phyloP scores from a whole-genome alignment of 805 yeast species.

The Metschnikowia gelsemii region DNA sequence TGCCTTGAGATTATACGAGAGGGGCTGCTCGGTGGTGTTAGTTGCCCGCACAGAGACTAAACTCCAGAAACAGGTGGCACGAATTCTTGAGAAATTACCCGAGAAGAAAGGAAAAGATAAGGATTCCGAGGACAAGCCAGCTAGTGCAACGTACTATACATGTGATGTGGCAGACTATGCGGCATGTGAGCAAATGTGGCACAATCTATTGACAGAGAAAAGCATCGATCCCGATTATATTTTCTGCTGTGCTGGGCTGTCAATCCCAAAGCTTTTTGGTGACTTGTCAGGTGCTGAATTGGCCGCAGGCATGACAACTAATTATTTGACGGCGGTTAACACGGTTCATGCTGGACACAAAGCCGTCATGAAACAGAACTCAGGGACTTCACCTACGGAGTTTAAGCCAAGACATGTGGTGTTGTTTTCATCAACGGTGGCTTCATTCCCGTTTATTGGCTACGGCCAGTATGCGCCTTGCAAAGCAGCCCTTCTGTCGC shows the following conservation, averaged over 20 bases:
- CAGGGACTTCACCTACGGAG: conserved; percentile 9
- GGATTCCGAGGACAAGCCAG: not conserved
- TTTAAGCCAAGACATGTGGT: conserved; percentile 55
- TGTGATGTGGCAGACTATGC: conserved; percentile 67
- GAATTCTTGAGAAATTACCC: conserved; percentile 29
- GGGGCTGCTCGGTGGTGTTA: conserved; percentile 64
- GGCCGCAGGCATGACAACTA: conserved; percentile 58
- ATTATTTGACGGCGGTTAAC: conserved; percentile 72
- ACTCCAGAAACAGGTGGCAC: conserved; percentile 48
- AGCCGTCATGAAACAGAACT: conserved; percentile 28
- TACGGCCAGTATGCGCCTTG: conserved; percentile 88
- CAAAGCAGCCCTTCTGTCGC: conserved; percentile 76
- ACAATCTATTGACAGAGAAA: conserved; percentile 24
- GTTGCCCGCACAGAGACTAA: conserved; percentile 75
- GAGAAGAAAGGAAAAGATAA: not conserved
- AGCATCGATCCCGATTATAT: conserved; percentile 64
- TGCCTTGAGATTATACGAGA: conserved; percentile 54
- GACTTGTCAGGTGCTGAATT: conserved; percentile 64
- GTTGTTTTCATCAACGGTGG: conserved; percentile 69
- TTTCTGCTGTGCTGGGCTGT: conserved; percentile 84
- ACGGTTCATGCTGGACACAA: conserved; percentile 65
- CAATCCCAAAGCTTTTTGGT: conserved; percentile 72
- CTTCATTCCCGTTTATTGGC: conserved; percentile 87
- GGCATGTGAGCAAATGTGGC: conserved; percentile 47
- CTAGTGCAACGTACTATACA: conserved; percentile 37